Evolutionary conservation across 2,329 filamentous ascomycete species (phyloP).

Genomic region (Fusarium sp.): DNA sequence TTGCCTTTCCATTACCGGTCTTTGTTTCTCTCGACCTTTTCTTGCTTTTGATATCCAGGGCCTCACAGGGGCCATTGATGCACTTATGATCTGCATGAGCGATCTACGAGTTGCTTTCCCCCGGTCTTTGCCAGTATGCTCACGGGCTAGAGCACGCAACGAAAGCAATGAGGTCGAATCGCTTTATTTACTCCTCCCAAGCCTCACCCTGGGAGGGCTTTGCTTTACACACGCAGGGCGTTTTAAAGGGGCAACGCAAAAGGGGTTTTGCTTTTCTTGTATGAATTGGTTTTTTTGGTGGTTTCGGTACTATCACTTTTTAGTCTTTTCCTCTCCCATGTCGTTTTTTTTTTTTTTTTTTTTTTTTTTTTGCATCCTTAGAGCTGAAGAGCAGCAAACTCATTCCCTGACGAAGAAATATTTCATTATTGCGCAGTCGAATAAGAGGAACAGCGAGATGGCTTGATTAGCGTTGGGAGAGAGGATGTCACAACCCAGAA

Average conservation of each 20-base stretch:
- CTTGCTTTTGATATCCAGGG: constrained; percentile 57
- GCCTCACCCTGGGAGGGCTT: constrained; percentile 40
- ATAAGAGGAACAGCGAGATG: constrained; percentile 9
- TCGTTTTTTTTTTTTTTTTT: constrained; percentile 40
- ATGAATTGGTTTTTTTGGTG: constrained; percentile 41
- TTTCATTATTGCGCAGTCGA: constrained; percentile 42
- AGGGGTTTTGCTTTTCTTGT: constrained; percentile 42
- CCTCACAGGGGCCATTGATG: constrained; percentile 52
- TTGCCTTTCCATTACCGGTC: constrained; percentile 43
- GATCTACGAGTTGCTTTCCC: constrained; percentile 60
- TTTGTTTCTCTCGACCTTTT: constrained; percentile 43
- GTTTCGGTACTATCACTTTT: constrained; percentile 46
- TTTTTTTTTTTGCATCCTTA: constrained; percentile 52
- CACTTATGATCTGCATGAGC: constrained; percentile 66
- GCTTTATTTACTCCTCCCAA: constrained; percentile 36
- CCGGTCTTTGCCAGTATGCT: constrained; percentile 42
- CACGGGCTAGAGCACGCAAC: constrained; percentile 34
- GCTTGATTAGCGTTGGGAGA: constrained; percentile 10
- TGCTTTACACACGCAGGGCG: constrained; percentile 55
- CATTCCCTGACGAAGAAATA: constrained; percentile 49
- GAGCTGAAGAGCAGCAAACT: constrained; percentile 50
- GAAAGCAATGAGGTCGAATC: constrained; percentile 44
- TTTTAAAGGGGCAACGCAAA: constrained; percentile 52
- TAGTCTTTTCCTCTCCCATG: constrained; percentile 43
- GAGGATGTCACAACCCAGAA: constrained; percentile 3